phyloP scores from a whole-genome alignment of 228 moss, liverwort and hornwort species.

The Sphagnum magellanicum region DNA sequence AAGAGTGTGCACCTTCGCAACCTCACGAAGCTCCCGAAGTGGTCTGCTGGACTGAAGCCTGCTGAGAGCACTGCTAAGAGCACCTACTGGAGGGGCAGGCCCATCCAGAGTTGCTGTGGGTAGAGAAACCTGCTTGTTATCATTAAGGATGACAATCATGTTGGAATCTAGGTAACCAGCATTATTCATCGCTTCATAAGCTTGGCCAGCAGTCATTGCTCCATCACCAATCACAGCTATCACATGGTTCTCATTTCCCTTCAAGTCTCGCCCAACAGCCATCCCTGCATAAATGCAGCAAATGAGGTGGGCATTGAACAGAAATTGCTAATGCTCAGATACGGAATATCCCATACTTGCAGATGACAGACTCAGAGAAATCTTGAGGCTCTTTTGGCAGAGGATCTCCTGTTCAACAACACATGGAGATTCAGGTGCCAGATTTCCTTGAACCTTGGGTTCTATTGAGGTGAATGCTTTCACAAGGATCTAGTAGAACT shows the following conservation, averaged over 20 bases:
- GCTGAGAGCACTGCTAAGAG: slow-evolving; percentile 57
- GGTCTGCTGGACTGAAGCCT: slow-evolving; percentile 57
- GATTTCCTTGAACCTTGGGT: background rate
- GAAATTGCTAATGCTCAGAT: background rate
- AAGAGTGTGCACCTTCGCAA: slow-evolving; percentile 35
- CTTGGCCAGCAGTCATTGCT: slow-evolving; percentile 60
- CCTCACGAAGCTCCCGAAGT: slow-evolving; percentile 57
- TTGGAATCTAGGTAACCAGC: slow-evolving; percentile 62
- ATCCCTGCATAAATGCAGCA: slow-evolving; percentile 23
- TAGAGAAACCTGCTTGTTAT: slow-evolving; percentile 55
- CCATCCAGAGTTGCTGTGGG: slow-evolving; percentile 60
- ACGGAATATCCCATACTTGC: background rate
- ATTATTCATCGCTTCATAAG: slow-evolving; percentile 70
- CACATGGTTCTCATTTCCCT: slow-evolving; percentile 45
- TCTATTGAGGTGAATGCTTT: background rate
- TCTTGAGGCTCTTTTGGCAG: background rate
- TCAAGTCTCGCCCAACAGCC: slow-evolving; percentile 55
- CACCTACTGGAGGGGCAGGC: slow-evolving; percentile 59
- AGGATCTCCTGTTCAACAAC: background rate
- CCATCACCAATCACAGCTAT: slow-evolving; percentile 60
- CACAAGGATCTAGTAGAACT: background rate
- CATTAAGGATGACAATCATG: slow-evolving; percentile 57
- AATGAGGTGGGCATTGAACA: background rate
- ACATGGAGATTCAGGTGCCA: background rate
- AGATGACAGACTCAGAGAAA: background rate